A percentile compares a stretch with the other conserved stretches of the same genome.
phyloP scores from a whole-genome alignment of 2,329 filamentous ascomycete species.

The Didymella arachidicola region DNA sequence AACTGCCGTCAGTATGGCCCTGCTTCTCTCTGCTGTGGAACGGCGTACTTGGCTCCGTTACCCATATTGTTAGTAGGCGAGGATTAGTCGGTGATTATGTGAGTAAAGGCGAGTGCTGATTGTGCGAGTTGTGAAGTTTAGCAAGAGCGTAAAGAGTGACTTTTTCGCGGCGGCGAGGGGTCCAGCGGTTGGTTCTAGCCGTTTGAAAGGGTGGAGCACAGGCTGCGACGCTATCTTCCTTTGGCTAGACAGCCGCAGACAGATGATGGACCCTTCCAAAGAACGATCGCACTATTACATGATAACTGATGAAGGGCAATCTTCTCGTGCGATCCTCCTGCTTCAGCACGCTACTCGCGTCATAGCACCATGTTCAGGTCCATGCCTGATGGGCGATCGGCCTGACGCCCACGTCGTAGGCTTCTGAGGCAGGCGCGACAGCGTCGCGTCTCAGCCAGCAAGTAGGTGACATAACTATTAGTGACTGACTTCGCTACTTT shows the following conservation, averaged over 20 bases:
- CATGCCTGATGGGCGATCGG: slow-evolving; percentile 3
- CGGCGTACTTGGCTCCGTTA: slow-evolving; percentile 50
- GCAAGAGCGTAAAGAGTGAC: slow-evolving; percentile 19
- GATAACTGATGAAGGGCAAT: neutral
- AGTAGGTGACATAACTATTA: slow-evolving; percentile 26
- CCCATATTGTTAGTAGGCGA: slow-evolving; percentile 40
- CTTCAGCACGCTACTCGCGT: neutral
- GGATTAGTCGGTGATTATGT: slow-evolving; percentile 27
- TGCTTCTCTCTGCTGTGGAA: neutral
- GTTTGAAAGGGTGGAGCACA: slow-evolving; percentile 20
- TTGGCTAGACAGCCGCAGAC: slow-evolving; percentile 25
- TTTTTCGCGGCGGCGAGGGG: slow-evolving; percentile 36
- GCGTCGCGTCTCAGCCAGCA: slow-evolving; percentile 17
- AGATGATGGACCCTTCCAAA: slow-evolving; percentile 20
- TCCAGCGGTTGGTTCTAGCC: slow-evolving; percentile 26
- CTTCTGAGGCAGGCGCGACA: slow-evolving; percentile 19
- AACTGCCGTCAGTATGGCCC: slow-evolving; percentile 28
- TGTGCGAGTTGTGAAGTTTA: slow-evolving; percentile 20
- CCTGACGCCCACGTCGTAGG: slow-evolving; percentile 9
- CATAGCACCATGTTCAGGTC: neutral
- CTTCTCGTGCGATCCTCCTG: slow-evolving; percentile 6
- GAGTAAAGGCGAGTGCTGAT: slow-evolving; percentile 12
- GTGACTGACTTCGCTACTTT: slow-evolving; percentile 9
- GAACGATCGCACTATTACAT: slow-evolving; percentile 5
- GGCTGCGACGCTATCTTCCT: slow-evolving; percentile 18